Conservation (phyloP, 2,329 filamentous ascomycete species). For the Ophiostoma sp. region DNA sequence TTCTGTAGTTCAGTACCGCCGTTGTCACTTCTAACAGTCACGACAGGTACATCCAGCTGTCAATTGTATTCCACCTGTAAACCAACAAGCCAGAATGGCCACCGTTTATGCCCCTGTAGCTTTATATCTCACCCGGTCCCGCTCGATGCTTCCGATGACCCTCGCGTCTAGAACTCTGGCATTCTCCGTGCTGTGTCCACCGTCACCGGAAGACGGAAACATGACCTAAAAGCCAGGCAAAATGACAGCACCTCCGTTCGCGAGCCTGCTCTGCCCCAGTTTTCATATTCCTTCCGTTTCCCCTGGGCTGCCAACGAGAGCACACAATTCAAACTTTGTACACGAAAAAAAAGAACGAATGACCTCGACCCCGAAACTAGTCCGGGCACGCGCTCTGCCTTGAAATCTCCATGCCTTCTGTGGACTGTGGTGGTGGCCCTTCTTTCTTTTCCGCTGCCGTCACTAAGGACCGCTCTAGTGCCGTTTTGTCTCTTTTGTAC, state of each 20-base stretch:
- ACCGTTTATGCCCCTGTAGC: neutral
- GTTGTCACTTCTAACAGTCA: neutral
- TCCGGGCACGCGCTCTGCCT: neutral
- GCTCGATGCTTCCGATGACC: neutral
- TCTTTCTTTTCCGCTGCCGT: neutral
- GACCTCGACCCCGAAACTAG: constrained; percentile 6
- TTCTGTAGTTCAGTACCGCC: neutral
- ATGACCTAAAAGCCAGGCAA: neutral
- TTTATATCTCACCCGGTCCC: neutral
- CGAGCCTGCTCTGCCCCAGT: neutral
- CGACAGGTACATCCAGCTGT: neutral
- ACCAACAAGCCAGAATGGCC: neutral
- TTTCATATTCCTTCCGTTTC: constrained; percentile 11
- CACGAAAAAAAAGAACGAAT: neutral
- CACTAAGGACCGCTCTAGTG: neutral
- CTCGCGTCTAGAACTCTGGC: neutral
- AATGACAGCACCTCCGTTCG: neutral
- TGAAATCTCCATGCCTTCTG: neutral
- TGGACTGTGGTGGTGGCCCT: neutral
- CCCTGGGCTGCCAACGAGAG: neutral
- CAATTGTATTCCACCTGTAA: neutral
- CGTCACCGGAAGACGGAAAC: neutral
- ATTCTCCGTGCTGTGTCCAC: neutral
- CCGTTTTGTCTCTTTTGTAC: neutral
- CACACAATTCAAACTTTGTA: neutral